Evolutionary conservation across 2,329 filamentous ascomycete species (phyloP), one percentile per base, ranked within the genome.

Genomic region (Verruconis gallopava): DNA sequence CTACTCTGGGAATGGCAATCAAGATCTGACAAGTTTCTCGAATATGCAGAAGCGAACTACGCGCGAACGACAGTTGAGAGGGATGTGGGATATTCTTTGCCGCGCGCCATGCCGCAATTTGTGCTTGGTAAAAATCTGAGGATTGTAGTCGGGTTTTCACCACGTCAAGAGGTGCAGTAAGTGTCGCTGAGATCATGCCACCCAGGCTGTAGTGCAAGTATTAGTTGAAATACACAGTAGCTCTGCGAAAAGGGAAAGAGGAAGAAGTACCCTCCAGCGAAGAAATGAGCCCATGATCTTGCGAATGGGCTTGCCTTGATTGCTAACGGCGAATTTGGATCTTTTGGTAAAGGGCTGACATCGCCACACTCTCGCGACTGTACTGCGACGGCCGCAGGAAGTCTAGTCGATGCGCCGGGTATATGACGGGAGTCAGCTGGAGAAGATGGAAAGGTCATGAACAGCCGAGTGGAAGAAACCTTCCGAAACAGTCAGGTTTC

Each of bases 101-200:
- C n/a, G 73, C 66, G 38, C 82, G 75, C 5, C 75, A 72, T 13
- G 79, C 75, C 21, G 72, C 72, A 36, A 94, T 72, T 61, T 94
- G 84, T 5, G 78, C 71, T 59, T 94, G 85, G 69, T 95, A 95
- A 59, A 93, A 93, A 56, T 93, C 88, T 54, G 85, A 93, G 25
- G 25, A 30, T 60, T 96, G 89, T 3, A 96, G 70, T 25, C 89
- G 78, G 9, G 89, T 96, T 61, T 93, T 93, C 39, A 96, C 73
- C 21, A 95, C 88, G 56, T 95, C 89, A 46, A 96, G 80, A 17
- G 89, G 89, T 5, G 85, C 86, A 2, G 89, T 95, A n/a, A 95
- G 64, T n/a, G 83, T 79, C 18, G 89, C 84, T 9, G 89, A 81
- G 14, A 85, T 86, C 79, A 94, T 93, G 51, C 88, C 88, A 51